Evolutionary conservation across 2,329 filamentous ascomycete species (phyloP), one percentile per base, ranked within the genome.

Genomic region (Atkinsonella texensis): DNA sequence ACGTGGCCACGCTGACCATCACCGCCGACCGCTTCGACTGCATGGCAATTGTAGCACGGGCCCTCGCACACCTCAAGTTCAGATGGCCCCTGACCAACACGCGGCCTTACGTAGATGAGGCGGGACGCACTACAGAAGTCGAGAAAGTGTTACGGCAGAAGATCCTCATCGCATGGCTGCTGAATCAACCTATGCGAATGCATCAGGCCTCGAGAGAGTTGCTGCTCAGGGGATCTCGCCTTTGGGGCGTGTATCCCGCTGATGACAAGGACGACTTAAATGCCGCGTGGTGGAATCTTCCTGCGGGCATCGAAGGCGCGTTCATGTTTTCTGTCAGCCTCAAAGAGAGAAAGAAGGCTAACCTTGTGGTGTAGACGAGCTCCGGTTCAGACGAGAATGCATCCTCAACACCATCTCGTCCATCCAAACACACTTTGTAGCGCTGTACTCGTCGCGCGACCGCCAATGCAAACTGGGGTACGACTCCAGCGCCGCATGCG

Each of bases 1-100:
- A 84, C 56, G 71, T 86, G 11, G 78, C 81, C 13, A 84, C 83
- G 1, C 69, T 89, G 41, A 80, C 83, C 41, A 75, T 88, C 49
- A 75, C 87, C 52, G 84, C 85, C 10, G 86, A 89, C 64, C 79
- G 84, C 44, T 89, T 88, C 65, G 83, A 85, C 66, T 84, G 83
- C 54, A 67, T 80, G 2, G 63, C 71, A 2, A 63, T 71, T 11
- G 73, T 88, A 1, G 71, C 76, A 9, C 70, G 69, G 46, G 79
- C 80, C 55, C 64, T 84, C 17, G 63, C 65, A 13, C 63, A 70
- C 11, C 60, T 74, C 46, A 78, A 72, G 59, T 75, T 77, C 61
- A 79, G 75, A 59, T 82, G 78, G 72, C 77, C 77, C 0, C 55
- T 68, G 40, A 76, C 73, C 8, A 69, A 56, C 40, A 66, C 66